Evolutionary conservation across 805 yeast genomes (phyloP), one percentile per base, ranked within the genome.

Genomic region (Jamesozyma spencerorum): DNA sequence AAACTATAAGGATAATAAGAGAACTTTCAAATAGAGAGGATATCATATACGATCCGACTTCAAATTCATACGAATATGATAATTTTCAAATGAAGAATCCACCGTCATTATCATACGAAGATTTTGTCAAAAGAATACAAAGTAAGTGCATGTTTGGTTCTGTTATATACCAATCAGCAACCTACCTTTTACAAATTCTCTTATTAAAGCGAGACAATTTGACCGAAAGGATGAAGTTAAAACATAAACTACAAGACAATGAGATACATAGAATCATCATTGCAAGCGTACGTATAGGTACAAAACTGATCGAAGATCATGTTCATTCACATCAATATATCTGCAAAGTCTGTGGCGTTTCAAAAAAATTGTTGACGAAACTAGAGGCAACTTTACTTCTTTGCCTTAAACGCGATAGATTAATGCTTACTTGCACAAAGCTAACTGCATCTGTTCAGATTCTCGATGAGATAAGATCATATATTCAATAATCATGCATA

Each of bases 281-380:
- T 18, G 72, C 73, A 1, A 62, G 68, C 8, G 57, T 69, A 19
- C 53, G 74, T 10, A 51, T 70, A 2, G 70, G 72, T 6, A 62
- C 68, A 26, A 71, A 71, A 48, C 50, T 61, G 22, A 53, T 68
- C 4, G 75, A 71, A 45, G 76, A 70, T 46, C 51, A 62, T 19
- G 60, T 61, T 31, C 69, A 68, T 47, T 58, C 65, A 2, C 73
- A 69, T 50, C 51, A 54, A 33, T 62, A 70, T 39, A 69, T 65
- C 40, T 70, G 74, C 30, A 64, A 64, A 31, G 71, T 67, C 1
- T 69, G 69, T 18, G 75, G 75, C 2, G 53, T 70, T 5, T 50
- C 65, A 12, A 52, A 49, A 36, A 50, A 42, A 41, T 43, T 49
- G 13, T 46, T 54, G 4, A 47, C 53, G 15, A 43, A 44, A 41